phyloP scores from a whole-genome alignment of 2,329 filamentous ascomycete genomes.

The Calonectria hongkongensis region DNA sequence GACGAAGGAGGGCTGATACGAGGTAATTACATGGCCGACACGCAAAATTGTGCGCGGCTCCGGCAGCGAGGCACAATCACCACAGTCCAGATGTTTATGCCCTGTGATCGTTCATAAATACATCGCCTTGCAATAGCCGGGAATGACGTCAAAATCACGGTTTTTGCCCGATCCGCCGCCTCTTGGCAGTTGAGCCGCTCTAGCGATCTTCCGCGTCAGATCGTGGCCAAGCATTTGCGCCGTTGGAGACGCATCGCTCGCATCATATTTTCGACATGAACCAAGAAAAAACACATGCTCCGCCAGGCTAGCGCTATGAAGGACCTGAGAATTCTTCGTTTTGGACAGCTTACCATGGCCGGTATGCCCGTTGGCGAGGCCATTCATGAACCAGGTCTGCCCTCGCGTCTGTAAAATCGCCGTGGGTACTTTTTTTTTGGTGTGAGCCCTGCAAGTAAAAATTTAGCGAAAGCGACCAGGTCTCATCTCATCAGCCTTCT shows the following conservation, averaged over 20 bases:
- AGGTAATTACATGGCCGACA: neutral
- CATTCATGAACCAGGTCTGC: slow-evolving; percentile 4
- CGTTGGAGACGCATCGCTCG: no score
- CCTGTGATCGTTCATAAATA: neutral
- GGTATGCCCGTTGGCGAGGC: slow-evolving; percentile 1
- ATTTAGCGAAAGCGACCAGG: neutral
- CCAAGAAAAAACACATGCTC: neutral
- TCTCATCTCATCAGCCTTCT: slow-evolving; percentile 8
- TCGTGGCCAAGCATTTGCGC: neutral
- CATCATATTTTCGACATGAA: slow-evolving; percentile 7
- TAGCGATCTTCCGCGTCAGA: slow-evolving; percentile 10
- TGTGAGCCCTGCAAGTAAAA: neutral
- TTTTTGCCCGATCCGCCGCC: neutral
- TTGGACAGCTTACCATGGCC: neutral
- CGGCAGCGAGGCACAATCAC: neutral
- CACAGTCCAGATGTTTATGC: neutral
- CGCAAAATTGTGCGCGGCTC: slow-evolving; percentile 15
- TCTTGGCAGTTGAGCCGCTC: slow-evolving; percentile 8
- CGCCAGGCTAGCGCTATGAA: neutral
- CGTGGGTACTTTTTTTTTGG: neutral
- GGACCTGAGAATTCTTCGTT: neutral
- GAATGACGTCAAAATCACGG: slow-evolving; percentile 8
- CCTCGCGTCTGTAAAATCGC: neutral
- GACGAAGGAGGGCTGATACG: neutral
- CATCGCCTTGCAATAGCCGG: neutral